phyloP scores from a whole-genome alignment of 805 yeast species.

The Saccharomycopsis sp. region DNA sequence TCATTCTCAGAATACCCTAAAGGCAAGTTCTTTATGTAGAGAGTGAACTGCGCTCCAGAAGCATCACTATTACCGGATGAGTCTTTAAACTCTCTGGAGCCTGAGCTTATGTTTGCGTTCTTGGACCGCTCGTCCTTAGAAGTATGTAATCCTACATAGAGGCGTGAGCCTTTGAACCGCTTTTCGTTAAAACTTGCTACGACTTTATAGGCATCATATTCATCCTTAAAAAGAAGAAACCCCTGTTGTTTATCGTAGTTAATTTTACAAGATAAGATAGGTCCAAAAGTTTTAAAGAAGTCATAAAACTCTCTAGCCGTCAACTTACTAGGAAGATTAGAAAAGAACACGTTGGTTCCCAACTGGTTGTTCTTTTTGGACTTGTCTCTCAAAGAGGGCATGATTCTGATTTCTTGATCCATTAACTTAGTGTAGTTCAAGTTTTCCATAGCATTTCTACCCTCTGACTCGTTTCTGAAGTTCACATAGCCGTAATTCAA shows the following conservation, averaged over 20 bases:
- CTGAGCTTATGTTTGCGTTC: constrained; percentile 2
- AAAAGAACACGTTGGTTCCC: constrained; percentile 46
- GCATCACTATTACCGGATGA: neutral
- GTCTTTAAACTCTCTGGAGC: neutral
- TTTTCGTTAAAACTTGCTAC: constrained; percentile 29
- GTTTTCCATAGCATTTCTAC: constrained; percentile 48
- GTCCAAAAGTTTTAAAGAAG: constrained; percentile 42
- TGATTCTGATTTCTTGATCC: constrained; percentile 43
- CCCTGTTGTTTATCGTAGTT: constrained; percentile 35
- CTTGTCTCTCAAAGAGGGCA: constrained; percentile 47
- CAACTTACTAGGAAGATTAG: constrained; percentile 35
- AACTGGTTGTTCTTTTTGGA: constrained; percentile 33
- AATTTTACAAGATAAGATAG: constrained; percentile 37
- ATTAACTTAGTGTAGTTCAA: constrained; percentile 43
- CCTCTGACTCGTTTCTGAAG: constrained; percentile 44
- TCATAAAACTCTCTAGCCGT: constrained; percentile 44
- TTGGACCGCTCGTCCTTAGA: constrained; percentile 23
- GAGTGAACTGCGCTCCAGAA: constrained; percentile 22
- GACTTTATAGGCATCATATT: constrained; percentile 30
- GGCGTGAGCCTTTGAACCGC: constrained; percentile 27
- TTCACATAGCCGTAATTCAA: constrained; percentile 73
- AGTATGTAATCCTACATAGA: constrained; percentile 37
- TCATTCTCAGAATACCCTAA: constrained; percentile 27
- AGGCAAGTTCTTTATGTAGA: constrained; percentile 32
- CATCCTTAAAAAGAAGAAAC: constrained; percentile 33